These are phyloP conservation scores for Aspergillus haitiensis DNA, from an alignment of 495 filamentous ascomycete species.

Conservation along the genomic window DNA sequence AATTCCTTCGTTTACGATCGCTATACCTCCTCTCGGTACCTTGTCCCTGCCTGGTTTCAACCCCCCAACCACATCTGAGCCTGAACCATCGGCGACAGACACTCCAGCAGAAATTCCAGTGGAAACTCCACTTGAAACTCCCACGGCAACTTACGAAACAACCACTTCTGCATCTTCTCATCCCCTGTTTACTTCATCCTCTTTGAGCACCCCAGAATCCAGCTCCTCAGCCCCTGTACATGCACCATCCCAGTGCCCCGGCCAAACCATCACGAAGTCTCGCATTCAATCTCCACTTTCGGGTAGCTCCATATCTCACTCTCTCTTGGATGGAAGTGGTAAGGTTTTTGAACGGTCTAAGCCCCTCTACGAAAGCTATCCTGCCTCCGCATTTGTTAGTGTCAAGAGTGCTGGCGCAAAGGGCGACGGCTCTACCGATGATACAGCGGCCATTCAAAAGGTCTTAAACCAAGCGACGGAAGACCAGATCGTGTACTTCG, in stretches of 20 bases:
- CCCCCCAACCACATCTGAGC: not conserved
- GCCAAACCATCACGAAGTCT: constrained; percentile 32
- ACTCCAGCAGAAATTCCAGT: not conserved
- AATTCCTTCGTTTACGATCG: not conserved
- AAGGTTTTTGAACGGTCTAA: constrained; percentile 66
- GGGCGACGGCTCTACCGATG: constrained; percentile 68
- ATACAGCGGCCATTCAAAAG: constrained; percentile 66
- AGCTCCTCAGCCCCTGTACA: constrained; percentile 6
- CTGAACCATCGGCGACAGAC: not conserved
- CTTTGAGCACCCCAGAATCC: constrained; percentile 6
- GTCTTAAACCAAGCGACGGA: constrained; percentile 61
- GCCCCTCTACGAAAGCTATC: constrained; percentile 62
- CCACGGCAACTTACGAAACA: constrained; percentile 13
- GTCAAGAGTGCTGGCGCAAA: constrained; percentile 75
- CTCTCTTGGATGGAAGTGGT: constrained; percentile 40
- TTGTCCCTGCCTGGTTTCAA: not conserved
- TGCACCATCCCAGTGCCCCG: constrained; percentile 33
- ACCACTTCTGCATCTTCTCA: constrained; percentile 11
- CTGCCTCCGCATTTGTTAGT: constrained; percentile 58
- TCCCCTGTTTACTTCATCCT: not conserved
- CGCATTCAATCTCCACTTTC: constrained; percentile 43
- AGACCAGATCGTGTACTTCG: constrained; percentile 80
- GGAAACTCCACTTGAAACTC: not conserved
- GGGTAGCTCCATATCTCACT: constrained; percentile 37
- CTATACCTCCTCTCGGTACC: not conserved